A percentile compares a stretch with the other conserved stretches of the same genome.
Evolutionary conservation across 345 rosid species (phyloP).

Genomic region (Draba incana): DNA sequence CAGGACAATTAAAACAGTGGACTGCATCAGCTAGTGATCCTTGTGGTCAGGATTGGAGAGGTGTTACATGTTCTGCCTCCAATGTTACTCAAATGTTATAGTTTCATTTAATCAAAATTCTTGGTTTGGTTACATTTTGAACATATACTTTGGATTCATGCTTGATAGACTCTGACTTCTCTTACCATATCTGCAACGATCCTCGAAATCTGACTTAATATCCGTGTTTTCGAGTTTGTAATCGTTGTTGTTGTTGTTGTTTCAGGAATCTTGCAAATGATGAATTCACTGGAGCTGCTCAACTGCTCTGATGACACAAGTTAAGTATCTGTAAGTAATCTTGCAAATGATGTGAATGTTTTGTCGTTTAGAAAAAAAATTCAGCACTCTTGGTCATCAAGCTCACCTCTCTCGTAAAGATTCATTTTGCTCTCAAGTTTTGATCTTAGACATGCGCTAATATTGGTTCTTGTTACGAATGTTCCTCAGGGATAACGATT

Average conservation of each 20-base stretch:
- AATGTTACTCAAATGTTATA: conserved; percentile 82
- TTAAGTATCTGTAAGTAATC: conserved; percentile 74
- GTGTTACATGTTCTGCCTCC: conserved; percentile 71
- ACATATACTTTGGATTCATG: conserved; percentile 57
- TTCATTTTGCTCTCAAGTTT: not conserved
- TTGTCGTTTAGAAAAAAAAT: conserved; percentile 32
- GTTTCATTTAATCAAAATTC: not conserved
- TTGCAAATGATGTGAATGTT: too few species aligned
- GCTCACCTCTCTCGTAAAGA: conserved; percentile 66
- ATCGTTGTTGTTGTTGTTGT: too few species aligned
- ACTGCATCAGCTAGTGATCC: conserved; percentile 74
- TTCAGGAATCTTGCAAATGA: conserved; percentile 83
- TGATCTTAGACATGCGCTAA: too few species aligned
- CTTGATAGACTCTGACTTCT: conserved; percentile 54
- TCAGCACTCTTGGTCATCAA: conserved; percentile 76
- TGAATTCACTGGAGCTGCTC: conserved; percentile 59
- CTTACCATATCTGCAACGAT: conserved; percentile 58
- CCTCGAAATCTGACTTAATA: not conserved
- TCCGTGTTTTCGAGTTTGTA: not conserved
- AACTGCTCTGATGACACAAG: conserved; percentile 52
- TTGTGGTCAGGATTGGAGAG: conserved; percentile 93
- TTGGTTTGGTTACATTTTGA: too few species aligned
- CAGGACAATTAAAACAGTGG: conserved; percentile 73
- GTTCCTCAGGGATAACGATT: too few species aligned
- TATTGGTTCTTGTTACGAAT: too few species aligned